Evolutionary conservation across 768 basidiomycete genomes (phyloP), one percentile per base, ranked within the genome.

Genomic region (Gloeophyllum trabeum): DNA sequence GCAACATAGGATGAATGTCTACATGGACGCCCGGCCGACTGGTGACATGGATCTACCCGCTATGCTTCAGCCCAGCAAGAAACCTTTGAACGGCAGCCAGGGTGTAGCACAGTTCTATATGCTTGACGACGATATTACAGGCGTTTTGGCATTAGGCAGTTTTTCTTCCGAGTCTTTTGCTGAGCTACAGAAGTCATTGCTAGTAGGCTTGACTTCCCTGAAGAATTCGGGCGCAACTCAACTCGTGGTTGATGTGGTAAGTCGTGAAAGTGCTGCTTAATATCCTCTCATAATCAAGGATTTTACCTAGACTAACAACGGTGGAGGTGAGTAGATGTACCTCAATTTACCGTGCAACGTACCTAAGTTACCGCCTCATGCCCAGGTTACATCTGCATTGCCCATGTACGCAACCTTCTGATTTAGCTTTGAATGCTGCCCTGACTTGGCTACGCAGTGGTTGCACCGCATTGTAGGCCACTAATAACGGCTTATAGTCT

Each of bases 211-310:
- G 46, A 50, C 63, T 40, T 64, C 61, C 12, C 52, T 79, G 48
- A 76, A 68, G 52, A 51, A 51, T 20, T 42, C 54, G 41, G 77
- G 76, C 19, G 73, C 71, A 3, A 67, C 63, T 14, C 67, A 65
- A 43, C 56, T 81, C 28, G 66, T 81, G 37, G 71, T 79, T 21
- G 76, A 79, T 59, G 69, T 79, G 49, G n/a, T n/a, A n/a, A n/a
- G n/a, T n/a, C n/a, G n/a, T n/a, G 60, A 59, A 43, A 16, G 59
- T 53, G 13, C 14, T 10, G 3, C 23, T 20, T 6, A 12, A 24
- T 12, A 2, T 25, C 24, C 4, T 13, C 14, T 20, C 24, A 20
- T 2, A 25, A 5, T 28, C 23, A 19, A 18, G 12, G 22, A 25
- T n/a, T 14, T 6, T 26, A 14, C n/a, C n/a, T n/a, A n/a, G n/a